These are phyloP conservation scores for Xylariomycetidae sp. DNA, from an alignment of 2,329 filamentous ascomycete species.

Conservation along the genomic window DNA sequence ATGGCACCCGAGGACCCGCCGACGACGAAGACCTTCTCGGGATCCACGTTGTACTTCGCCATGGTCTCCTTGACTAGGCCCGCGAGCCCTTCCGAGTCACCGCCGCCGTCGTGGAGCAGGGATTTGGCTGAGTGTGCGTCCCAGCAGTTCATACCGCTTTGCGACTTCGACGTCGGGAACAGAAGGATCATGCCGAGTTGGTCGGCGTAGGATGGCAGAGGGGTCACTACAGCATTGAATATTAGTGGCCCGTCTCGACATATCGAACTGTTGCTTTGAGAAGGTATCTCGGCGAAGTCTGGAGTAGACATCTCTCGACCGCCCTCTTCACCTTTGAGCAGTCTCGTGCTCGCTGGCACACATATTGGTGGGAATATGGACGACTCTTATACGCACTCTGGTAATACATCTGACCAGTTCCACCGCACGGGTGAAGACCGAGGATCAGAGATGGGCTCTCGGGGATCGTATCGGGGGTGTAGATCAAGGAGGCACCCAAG, in stretches of 20 bases:
- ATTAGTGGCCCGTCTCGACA: too few relatives aligned
- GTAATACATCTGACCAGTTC: conserved; percentile 43
- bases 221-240: too few relatives aligned
- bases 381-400: too few relatives aligned
- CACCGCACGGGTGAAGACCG: conserved; percentile 46
- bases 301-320: too few relatives aligned
- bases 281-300: too few relatives aligned
- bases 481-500: conserved; percentile 20
- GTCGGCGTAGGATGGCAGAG: conserved; percentile 39
- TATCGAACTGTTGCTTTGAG: too few relatives aligned
- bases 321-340: too few relatives aligned
- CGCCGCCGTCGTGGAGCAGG: conserved; percentile 46
- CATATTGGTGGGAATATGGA: too few relatives aligned
- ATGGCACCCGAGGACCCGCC: conserved; percentile 41
- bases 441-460: conserved; percentile 40
- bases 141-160: conserved; percentile 36
- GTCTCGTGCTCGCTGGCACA: too few relatives aligned
- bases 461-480: conserved; percentile 26
- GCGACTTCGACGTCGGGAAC: not conserved
- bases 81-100: conserved; percentile 49
- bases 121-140: conserved; percentile 32
- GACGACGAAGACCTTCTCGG: conserved; percentile 47
- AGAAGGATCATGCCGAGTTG: conserved; percentile 31
- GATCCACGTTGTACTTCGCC: conserved; percentile 43
- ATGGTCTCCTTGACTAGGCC: conserved; percentile 55